Conservation (phyloP, 148 eudicot species). For the Fallopia convolvulus region DNA sequence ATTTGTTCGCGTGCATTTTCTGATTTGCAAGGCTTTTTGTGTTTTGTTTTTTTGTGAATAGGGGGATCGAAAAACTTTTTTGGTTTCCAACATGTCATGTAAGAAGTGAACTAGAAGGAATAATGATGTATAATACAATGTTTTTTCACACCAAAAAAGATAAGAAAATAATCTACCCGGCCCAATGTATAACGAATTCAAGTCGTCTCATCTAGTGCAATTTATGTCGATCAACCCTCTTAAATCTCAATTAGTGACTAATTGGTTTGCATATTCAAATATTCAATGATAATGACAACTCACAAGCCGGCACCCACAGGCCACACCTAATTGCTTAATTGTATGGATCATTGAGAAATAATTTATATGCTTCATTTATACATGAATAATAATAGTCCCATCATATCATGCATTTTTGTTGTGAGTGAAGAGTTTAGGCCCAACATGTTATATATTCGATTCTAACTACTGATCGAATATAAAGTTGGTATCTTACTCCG, state of each 20-base stretch:
- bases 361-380: neutral
- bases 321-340: neutral
- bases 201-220: too few relatives aligned
- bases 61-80: neutral
- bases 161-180: neutral
- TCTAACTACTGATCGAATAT: neutral
- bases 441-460: neutral
- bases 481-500: neutral
- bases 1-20: neutral
- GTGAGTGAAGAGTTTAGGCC: neutral
- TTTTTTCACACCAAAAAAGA: neutral
- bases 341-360: neutral
- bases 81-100: neutral
- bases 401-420: neutral
- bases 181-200: too few relatives aligned
- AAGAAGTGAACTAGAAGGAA: neutral
- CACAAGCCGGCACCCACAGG: constrained; percentile 1
- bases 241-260: neutral
- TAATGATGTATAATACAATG: neutral
- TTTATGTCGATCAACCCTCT: neutral
- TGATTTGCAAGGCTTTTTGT: neutral
- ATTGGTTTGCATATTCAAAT: neutral
- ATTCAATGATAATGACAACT: neutral
- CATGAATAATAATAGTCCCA: neutral
- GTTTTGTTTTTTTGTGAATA: neutral